Evolutionary conservation across 495 filamentous ascomycete genomes (phyloP), one percentile per base, ranked within the genome.

Genomic region (Friedmanniomyces simplex): DNA sequence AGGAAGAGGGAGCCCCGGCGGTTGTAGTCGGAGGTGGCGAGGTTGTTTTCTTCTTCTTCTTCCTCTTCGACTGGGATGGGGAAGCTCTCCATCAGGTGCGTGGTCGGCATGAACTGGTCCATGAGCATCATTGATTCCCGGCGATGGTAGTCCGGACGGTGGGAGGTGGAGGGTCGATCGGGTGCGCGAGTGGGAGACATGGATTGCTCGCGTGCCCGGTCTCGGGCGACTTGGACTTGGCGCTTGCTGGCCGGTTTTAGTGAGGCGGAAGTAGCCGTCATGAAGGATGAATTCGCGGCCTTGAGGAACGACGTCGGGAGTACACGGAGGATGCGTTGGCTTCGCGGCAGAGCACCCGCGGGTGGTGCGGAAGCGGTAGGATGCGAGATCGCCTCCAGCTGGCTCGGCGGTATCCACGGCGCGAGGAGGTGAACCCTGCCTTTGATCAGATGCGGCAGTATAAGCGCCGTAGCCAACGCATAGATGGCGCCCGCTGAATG

Each of bases 401-500:
- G 93, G n/a, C 89, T 95, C 0, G 93, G 93, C 1, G 93, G 93
- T 41, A 99, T 97, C 94, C 93, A 99, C 0, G 93, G 93, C 1
- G 93, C 91, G 13, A 99, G 77, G 10, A 99, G 82, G 71, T 99
- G 93, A 24, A 99, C 91, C 32, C 88, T 86, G 25, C 94, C 91
- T 16, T 91, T 84, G 60, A 99, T 93, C 68, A 96, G 88, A 63
- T 96, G 89, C 16, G 94, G 91, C 77, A 99, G 93, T 45, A 93
- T 86, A 25, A 99, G 77, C 5, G 94, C 93, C 0, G 94, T 97
- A 20, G 93, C 94, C 25, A 99, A 82, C 25, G 93, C 94, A 66
- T 99, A 99, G 56, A 99, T 95, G 20, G 93, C 94, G 22, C 93
- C 93, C 11, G 93, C 93, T 11, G 90, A 96, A 68, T 99, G 93